phyloP scores from a whole-genome alignment of 192 early-diverging fungal species.

The Neocallimastix lanati region DNA sequence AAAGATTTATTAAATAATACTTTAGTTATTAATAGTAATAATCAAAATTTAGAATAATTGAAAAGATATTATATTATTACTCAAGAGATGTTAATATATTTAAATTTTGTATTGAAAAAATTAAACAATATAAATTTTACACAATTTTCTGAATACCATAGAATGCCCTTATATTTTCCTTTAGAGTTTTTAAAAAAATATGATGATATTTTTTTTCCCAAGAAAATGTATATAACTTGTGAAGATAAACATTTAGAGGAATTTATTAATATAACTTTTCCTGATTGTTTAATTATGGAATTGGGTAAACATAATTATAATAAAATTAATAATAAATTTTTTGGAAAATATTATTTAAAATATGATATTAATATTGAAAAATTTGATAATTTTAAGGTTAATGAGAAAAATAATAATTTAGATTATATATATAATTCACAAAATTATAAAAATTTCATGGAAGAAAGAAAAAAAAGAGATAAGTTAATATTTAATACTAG shows the following conservation, averaged over 20 bases:
- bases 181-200: neutral
- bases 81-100: neutral
- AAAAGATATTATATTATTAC: neutral
- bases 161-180: neutral
- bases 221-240: neutral
- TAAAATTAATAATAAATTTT: no score
- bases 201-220: neutral
- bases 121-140: neutral
- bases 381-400: no score
- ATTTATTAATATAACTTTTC: neutral
- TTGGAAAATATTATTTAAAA: no score
- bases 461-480: neutral
- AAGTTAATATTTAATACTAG: neutral
- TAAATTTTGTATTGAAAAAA: neutral
- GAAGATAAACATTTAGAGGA: neutral
- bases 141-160: neutral
- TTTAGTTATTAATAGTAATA: neutral
- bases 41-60: neutral
- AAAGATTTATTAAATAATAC: neutral
- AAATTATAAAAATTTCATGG: neutral
- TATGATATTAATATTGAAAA: no score
- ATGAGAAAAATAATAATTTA: no score
- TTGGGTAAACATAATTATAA: no score
- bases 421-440: neutral
- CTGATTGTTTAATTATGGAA: no score